These are phyloP conservation scores for Diaporthe citriasiana DNA, from an alignment of 2,329 filamentous ascomycete species.

Conservation along the genomic window DNA sequence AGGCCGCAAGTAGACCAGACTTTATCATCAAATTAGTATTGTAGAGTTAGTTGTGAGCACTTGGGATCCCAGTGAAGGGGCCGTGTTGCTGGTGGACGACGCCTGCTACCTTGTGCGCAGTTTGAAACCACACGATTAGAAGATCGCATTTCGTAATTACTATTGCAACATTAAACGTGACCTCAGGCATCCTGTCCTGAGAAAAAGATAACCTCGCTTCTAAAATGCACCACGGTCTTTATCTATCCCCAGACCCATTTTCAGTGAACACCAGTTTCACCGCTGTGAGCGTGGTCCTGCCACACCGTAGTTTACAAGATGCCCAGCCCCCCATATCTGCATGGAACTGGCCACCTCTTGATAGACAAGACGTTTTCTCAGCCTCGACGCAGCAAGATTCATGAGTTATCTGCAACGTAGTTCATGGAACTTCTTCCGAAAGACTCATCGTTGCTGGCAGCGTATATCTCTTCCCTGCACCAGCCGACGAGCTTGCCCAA, in stretches of 20 bases:
- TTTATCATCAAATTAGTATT: not conserved
- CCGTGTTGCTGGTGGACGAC: too few species aligned
- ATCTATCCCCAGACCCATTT: not conserved
- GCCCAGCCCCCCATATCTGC: not conserved
- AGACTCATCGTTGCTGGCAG: not conserved
- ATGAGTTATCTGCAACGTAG: not conserved
- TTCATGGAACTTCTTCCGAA: not conserved
- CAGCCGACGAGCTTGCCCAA: slow-evolving; percentile 24
- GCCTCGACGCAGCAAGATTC: too few species aligned
- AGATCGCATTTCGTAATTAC: not conserved
- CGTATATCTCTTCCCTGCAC: slow-evolving; percentile 25
- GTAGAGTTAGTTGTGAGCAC: not conserved
- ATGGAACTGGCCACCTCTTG: not conserved
- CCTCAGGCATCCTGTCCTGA: not conserved
- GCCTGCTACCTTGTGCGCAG: too few species aligned
- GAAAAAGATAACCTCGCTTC: not conserved
- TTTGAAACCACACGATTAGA: not conserved
- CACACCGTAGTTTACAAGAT: not conserved
- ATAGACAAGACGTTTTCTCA: not conserved
- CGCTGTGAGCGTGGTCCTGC: too few species aligned
- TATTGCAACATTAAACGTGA: not conserved
- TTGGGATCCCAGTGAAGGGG: too few species aligned
- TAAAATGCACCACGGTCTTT: not conserved
- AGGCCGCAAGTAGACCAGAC: not conserved
- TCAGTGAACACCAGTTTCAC: not conserved